Evolutionary conservation across 2,329 filamentous ascomycete genomes (phyloP).

Genomic region (Talaromyces piceae): DNA sequence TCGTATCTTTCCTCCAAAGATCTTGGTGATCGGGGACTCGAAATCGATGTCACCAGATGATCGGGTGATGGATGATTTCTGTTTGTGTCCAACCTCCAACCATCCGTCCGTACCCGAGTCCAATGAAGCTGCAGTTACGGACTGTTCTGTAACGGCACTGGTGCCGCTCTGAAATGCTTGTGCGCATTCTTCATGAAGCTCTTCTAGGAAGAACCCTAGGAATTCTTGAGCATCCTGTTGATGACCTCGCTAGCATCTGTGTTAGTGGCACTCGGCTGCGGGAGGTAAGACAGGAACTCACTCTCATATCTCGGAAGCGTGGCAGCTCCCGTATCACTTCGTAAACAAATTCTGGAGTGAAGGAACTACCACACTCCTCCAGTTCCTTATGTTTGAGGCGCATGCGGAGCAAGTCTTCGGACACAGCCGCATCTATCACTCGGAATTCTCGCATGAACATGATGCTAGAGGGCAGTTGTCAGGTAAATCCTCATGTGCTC

Average conservation of each 20-base stretch:
- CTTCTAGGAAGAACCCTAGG: conserved; percentile 83
- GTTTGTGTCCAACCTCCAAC: conserved; percentile 90
- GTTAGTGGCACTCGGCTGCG: conserved; percentile 1
- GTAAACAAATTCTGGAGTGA: conserved; percentile 92
- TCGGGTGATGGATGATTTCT: conserved; percentile 77
- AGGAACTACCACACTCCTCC: conserved; percentile 82
- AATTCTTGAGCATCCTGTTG: conserved; percentile 99
- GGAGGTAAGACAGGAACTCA: conserved; percentile 38
- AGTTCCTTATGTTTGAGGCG: conserved; percentile 74
- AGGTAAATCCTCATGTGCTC: conserved; percentile 11
- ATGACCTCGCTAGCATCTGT: conserved; percentile 62
- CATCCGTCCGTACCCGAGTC: conserved; percentile 58
- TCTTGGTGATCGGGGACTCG: conserved; percentile 81
- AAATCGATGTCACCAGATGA: conserved; percentile 67
- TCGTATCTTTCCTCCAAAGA: conserved; percentile 85
- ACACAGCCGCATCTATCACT: conserved; percentile 69
- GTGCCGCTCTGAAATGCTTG: conserved; percentile 59
- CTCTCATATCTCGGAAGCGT: conserved; percentile 85
- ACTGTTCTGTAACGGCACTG: conserved; percentile 36
- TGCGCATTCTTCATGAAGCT: conserved; percentile 85
- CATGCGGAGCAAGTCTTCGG: conserved; percentile 64
- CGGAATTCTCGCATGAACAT: conserved; percentile 94
- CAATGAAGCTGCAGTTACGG: conserved; percentile 33
- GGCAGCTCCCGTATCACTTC: conserved; percentile 80
- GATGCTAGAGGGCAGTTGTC: conserved; percentile 51